These are phyloP conservation scores for Didymella pinodella DNA, from an alignment of 2,329 filamentous ascomycete genomes.

Conservation along the genomic window DNA sequence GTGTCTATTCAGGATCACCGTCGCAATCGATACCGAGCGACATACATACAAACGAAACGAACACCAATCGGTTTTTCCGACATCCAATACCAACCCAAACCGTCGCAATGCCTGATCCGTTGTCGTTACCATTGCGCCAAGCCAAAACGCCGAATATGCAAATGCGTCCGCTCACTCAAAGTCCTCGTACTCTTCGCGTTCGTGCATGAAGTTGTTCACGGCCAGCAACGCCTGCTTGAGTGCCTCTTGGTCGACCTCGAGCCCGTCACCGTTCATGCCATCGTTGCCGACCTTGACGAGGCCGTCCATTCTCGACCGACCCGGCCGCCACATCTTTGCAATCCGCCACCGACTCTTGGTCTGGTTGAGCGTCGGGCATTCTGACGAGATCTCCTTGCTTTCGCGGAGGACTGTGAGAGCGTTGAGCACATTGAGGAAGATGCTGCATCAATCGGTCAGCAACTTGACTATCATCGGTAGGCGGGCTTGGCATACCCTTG, in stretches of 20 bases:
- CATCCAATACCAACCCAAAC: constrained; percentile 22
- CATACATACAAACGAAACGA: constrained; percentile 31
- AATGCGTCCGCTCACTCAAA: constrained; percentile 23
- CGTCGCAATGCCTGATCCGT: constrained; percentile 31
- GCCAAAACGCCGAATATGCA: constrained; percentile 29
- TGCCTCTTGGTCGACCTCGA: constrained; percentile 45
- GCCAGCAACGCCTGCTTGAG: constrained; percentile 46
- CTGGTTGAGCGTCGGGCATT: constrained; percentile 43
- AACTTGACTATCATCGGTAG: constrained; percentile 10
- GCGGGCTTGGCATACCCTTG: constrained; percentile 41
- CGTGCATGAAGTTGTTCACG: constrained; percentile 51
- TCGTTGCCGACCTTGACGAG: constrained; percentile 47
- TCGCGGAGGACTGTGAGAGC: constrained; percentile 46
- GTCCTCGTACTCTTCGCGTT: constrained; percentile 40
- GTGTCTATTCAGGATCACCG: constrained; percentile 13
- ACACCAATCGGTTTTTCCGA: constrained; percentile 21
- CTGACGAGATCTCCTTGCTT: constrained; percentile 41
- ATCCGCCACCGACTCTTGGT: constrained; percentile 46
- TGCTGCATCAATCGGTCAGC: constrained; percentile 36
- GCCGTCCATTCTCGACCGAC: constrained; percentile 42
- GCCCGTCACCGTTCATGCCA: constrained; percentile 39
- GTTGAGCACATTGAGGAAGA: constrained; percentile 48
- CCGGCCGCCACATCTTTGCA: constrained; percentile 40
- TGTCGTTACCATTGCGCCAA: constrained; percentile 31
- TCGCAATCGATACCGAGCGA: constrained; percentile 28